Conservation (phyloP, 352 stramenopile genomes). For the Pythium angustatum region DNA sequence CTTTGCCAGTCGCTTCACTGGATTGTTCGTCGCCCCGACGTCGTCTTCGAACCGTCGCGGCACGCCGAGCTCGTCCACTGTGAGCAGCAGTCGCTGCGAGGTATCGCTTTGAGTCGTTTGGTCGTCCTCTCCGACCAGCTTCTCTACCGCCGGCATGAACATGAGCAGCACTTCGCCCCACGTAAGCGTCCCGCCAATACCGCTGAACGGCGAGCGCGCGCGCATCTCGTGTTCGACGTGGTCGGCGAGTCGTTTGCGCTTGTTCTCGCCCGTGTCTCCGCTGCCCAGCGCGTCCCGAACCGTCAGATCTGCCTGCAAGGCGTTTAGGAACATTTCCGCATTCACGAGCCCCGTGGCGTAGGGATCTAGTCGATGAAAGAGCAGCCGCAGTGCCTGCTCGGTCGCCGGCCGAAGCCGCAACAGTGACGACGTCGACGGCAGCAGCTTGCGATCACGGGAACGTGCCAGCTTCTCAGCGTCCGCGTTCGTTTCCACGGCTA, state of each 20-base stretch:
- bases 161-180: slow-evolving; percentile 77
- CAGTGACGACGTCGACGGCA: too few species aligned
- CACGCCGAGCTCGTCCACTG: background rate
- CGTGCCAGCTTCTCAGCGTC: background rate
- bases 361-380: slow-evolving; percentile 71
- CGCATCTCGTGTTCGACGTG: slow-evolving; percentile 47
- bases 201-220: slow-evolving; percentile 30
- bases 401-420: slow-evolving; percentile 44
- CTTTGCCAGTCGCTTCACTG: background rate
- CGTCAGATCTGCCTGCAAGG: slow-evolving; percentile 36
- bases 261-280: slow-evolving; percentile 25
- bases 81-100: background rate
- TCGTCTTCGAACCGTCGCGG: slow-evolving; percentile 17
- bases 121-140: background rate
- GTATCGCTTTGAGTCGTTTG: background rate
- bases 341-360: slow-evolving; percentile 61
- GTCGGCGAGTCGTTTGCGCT: slow-evolving; percentile 34
- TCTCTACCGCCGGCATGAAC: slow-evolving; percentile 50
- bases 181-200: slow-evolving; percentile 43
- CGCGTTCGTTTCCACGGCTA: background rate
- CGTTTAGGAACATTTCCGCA: slow-evolving; percentile 34
- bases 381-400: slow-evolving; percentile 47
- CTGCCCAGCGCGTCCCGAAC: slow-evolving; percentile 41
- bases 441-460: slow-evolving; percentile 20
- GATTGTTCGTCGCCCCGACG: background rate